Conservation (phyloP, 306 rosid genomes). For the Trifolium repens region DNA sequence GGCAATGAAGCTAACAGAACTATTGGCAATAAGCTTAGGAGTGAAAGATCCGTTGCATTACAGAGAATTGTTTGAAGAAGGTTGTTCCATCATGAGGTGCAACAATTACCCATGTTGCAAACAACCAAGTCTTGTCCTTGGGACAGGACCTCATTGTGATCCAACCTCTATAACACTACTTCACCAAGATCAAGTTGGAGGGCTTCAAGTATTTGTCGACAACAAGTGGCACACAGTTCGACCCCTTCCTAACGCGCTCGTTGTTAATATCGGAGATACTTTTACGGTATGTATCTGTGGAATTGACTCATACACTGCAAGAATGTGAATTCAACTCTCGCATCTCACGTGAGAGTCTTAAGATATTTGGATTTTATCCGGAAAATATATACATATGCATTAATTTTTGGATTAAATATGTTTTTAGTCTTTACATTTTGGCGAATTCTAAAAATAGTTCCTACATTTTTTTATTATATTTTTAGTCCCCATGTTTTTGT, state of each 20-base stretch:
- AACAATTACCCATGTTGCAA: conserved; percentile 74
- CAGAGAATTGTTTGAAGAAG: conserved; percentile 61
- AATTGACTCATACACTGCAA: too few relatives aligned
- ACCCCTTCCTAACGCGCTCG: conserved; percentile 61
- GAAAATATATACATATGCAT: too few relatives aligned
- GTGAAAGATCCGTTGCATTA: conserved; percentile 55
- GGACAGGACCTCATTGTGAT: conserved; percentile 88
- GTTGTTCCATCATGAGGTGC: conserved; percentile 69
- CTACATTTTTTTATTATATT: too few relatives aligned
- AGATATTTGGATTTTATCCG: too few relatives aligned
- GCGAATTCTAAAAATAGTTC: too few relatives aligned
- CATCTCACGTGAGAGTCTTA: too few relatives aligned
- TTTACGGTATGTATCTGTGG: conserved; percentile 49
- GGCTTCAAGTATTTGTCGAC: conserved; percentile 69
- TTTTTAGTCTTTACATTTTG: too few relatives aligned
- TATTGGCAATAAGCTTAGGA: conserved; percentile 74
- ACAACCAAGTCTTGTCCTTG: conserved; percentile 55
- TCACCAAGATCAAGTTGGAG: conserved; percentile 74
- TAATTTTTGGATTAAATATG: too few relatives aligned
- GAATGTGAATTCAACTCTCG: too few relatives aligned
- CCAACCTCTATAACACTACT: conserved; percentile 79
- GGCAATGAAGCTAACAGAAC: conserved; percentile 56
- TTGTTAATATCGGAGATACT: conserved; percentile 78
- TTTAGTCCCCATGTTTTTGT: too few relatives aligned
- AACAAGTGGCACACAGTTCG: conserved; percentile 60